Conservation (phyloP, 2,329 filamentous ascomycete species). For the Venturia aucupariae region DNA sequence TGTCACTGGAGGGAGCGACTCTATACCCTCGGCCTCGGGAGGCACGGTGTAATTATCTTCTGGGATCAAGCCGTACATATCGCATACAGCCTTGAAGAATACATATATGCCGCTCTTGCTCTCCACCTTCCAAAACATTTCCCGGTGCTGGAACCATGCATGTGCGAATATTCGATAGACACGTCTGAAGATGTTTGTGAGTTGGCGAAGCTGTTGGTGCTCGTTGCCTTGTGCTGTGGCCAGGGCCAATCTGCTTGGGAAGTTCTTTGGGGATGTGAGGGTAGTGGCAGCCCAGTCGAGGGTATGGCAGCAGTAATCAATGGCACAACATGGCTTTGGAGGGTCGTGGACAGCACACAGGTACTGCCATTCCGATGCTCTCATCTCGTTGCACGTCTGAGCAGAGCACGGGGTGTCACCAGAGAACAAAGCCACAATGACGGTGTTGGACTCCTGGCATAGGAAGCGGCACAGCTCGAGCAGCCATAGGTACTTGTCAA, state of each 20-base stretch:
- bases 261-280: slow-evolving; percentile 88
- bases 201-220: slow-evolving; percentile 60
- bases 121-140: slow-evolving; percentile 92
- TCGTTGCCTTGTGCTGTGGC: slow-evolving; percentile 32
- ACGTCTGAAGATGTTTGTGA: slow-evolving; percentile 90
- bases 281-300: slow-evolving; percentile 96
- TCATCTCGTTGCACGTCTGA: slow-evolving; percentile 92
- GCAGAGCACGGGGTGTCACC: slow-evolving; percentile 84
- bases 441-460: slow-evolving; percentile 84
- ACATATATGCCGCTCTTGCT: slow-evolving; percentile 84
- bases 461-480: slow-evolving; percentile 97
- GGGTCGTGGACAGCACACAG: slow-evolving; percentile 95
- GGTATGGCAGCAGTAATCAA: slow-evolving; percentile 98
- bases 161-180: slow-evolving; percentile 97
- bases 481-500: slow-evolving; percentile 86
- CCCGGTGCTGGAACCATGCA: slow-evolving; percentile 95
- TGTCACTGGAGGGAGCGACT: slow-evolving; percentile 30
- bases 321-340: slow-evolving; percentile 93
- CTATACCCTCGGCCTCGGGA: slow-evolving; percentile 79
- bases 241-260: slow-evolving; percentile 70
- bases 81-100: slow-evolving; percentile 95
- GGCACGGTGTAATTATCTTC: slow-evolving; percentile 95
- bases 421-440: slow-evolving; percentile 87
- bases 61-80: slow-evolving; percentile 79
- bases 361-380: slow-evolving; percentile 97